Percentiles rank a stretch among this genome's conserved stretches.
These are phyloP conservation scores for Aspergillus panamensis DNA, from an alignment of 495 filamentous ascomycete species.

Conservation along the genomic window DNA sequence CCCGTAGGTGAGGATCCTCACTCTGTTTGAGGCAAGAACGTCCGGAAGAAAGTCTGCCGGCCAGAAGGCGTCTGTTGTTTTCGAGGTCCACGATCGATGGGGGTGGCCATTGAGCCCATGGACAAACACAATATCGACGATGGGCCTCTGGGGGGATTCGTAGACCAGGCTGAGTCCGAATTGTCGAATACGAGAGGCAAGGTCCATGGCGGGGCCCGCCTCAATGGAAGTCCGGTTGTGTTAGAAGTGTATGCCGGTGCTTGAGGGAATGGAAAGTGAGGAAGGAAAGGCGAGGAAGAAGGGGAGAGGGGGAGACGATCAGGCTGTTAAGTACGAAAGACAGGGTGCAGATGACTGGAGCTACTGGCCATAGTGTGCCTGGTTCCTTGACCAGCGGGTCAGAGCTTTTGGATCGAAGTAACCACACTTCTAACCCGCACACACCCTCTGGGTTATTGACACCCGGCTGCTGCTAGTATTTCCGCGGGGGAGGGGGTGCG, in stretches of 20 bases:
- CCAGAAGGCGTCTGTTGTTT: constrained; percentile 67
- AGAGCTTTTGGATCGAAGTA: not conserved
- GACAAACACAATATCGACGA: constrained; percentile 64
- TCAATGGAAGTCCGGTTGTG: not conserved
- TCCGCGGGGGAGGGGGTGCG: no score
- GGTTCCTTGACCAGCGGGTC: not conserved
- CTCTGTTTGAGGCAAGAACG: constrained; percentile 56
- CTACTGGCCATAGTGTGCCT: not conserved
- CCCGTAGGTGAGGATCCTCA: constrained; percentile 75
- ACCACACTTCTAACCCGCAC: no score
- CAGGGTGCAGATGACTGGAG: not conserved
- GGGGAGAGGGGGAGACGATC: not conserved
- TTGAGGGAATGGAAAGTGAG: constrained; percentile 5
- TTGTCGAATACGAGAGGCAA: constrained; percentile 50
- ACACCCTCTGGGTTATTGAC: not conserved
- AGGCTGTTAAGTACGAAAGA: not conserved
- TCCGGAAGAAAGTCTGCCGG: constrained; percentile 68
- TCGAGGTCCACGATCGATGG: constrained; percentile 68
- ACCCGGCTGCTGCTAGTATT: not conserved
- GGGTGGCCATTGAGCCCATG: constrained; percentile 83
- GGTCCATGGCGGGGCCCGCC: constrained; percentile 21
- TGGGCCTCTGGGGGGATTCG: constrained; percentile 42
- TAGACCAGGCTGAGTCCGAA: constrained; percentile 71
- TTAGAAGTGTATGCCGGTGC: not conserved
- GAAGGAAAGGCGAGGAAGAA: constrained; percentile 8